Base-by-base conservation (phyloP, 1,284 basidiomycete species). In the Abortiporus biennis region DNA sequence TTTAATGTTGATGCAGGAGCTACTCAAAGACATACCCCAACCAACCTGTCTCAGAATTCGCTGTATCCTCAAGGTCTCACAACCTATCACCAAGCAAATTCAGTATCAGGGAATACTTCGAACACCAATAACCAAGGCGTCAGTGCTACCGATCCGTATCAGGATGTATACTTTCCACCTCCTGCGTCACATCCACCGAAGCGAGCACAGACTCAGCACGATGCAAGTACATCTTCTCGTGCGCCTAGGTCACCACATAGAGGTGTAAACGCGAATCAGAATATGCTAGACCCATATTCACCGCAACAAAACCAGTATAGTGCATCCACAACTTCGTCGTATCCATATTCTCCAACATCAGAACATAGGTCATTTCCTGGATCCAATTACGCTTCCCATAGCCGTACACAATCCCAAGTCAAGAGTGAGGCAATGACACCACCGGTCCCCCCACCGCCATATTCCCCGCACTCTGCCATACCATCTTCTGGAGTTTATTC, bases 211-310 rank as follows among this genome's bases (percentile, higher is more conserved):
- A 68, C 71, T 4, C 69, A 70, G 41, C 74, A 71, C 51, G 78
- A 81, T 50, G 46, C 68, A 21, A 69, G 57, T 49, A 59, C 69
- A 30, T 63, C 74, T 27, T 59, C 66, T 47, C 72, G 74, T 36
- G 56, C 71, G 23, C 68, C 69, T 42, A 71, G 79, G 50, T 83
- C 81, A 19, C 82, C 83, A 30, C 69, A 80, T 51, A 73, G 80
- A 42, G 67, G 65, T 37, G 59, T 72, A 17, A 69, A 62, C 48
- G 46, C 53, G 48, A 50, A 66, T 31, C 50, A 58, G 47, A 55
- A 66, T 30, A 66, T 80, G 38, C 66, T 85, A 47, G 83, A 86
- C 60, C 75, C 80, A 16, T 86, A 85, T 55, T 67, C 74, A 39
- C 80, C 72, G 17, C 68, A 78, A 45, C 82, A 83, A 62, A 60